phyloP scores from a whole-genome alignment of 2,329 filamentous ascomycete genomes.

The Drechslerella coelobrocha region DNA sequence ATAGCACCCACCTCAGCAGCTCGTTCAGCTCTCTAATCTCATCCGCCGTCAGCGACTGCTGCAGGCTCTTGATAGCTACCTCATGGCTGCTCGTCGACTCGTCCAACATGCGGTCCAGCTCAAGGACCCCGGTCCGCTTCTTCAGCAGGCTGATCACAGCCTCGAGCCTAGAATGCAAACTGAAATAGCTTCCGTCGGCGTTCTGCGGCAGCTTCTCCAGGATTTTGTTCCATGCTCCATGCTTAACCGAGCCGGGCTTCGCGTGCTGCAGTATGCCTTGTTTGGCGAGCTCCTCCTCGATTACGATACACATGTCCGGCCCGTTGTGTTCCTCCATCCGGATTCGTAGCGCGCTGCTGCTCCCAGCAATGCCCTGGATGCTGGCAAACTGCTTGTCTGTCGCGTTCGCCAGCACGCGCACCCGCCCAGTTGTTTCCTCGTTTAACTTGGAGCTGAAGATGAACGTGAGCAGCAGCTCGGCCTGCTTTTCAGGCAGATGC shows the following conservation, averaged over 20 bases:
- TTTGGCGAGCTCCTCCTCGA: slow-evolving; percentile 50
- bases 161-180: too few species aligned
- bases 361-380: neutral
- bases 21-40: slow-evolving; percentile 55
- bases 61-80: slow-evolving; percentile 53
- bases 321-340: slow-evolving; percentile 51
- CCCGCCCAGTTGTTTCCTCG: slow-evolving; percentile 32
- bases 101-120: slow-evolving; percentile 52
- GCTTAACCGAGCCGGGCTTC: too few species aligned
- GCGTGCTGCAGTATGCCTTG: too few species aligned
- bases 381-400: slow-evolving; percentile 36
- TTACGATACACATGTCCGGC: slow-evolving; percentile 53
- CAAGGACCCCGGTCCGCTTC: slow-evolving; percentile 16
- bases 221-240: too few species aligned
- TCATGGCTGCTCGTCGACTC: slow-evolving; percentile 53
- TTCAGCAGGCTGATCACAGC: too few species aligned
- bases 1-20: slow-evolving; percentile 55
- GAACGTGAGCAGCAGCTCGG: slow-evolving; percentile 45
- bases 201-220: too few species aligned
- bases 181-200: too few species aligned
- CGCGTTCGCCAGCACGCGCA: slow-evolving; percentile 53
- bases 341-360: slow-evolving; percentile 32
- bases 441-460: slow-evolving; percentile 22
- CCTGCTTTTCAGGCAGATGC: slow-evolving; percentile 52
- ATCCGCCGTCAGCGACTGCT: slow-evolving; percentile 51